A percentile compares a stretch with the other conserved stretches of the same genome.
Evolutionary conservation across 2,329 filamentous ascomycete species (phyloP).

Genomic region (Penicillium sp.): DNA sequence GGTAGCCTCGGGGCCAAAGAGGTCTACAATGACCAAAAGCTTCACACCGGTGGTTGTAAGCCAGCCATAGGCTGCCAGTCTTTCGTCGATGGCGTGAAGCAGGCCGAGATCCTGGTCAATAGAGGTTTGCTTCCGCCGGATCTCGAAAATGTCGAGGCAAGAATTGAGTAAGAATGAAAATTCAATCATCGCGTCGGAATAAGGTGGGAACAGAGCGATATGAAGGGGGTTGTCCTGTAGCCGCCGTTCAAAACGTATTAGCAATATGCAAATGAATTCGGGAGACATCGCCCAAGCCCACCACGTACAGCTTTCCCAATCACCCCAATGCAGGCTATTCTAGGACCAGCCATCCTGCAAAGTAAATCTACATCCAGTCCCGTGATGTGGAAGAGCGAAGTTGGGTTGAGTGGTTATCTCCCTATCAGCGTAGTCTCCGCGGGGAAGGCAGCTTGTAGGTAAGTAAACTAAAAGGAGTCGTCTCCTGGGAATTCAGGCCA

Average conservation of each 20-base stretch:
- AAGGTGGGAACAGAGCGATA: slow-evolving; percentile 82
- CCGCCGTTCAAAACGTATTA: slow-evolving; percentile 4
- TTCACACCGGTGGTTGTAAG: slow-evolving; percentile 94
- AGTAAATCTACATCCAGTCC: not conserved
- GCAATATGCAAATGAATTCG: not conserved
- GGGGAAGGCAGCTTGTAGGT: not conserved
- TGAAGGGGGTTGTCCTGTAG: slow-evolving; percentile 91
- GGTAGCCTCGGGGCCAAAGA: slow-evolving; percentile 66
- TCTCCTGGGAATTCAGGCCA: not conserved
- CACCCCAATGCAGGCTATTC: slow-evolving; percentile 88
- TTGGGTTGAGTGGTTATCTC: not conserved
- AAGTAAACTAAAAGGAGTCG: not conserved
- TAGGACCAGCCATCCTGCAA: slow-evolving; percentile 57
- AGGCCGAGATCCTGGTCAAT: slow-evolving; percentile 85
- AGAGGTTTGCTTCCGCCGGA: slow-evolving; percentile 72
- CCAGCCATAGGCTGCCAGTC: slow-evolving; percentile 91
- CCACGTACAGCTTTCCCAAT: slow-evolving; percentile 82
- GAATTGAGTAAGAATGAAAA: slow-evolving; percentile 90
- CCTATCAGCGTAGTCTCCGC: not conserved
- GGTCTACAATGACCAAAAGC: slow-evolving; percentile 87
- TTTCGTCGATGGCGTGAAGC: slow-evolving; percentile 89
- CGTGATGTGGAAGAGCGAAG: not conserved
- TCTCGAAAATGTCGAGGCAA: slow-evolving; percentile 90
- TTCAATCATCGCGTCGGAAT: slow-evolving; percentile 67
- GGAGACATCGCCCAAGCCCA: not conserved